Evolutionary conservation across 176 grass and related monocot species (phyloP).

Genomic region (Aechmea fasciata): DNA sequence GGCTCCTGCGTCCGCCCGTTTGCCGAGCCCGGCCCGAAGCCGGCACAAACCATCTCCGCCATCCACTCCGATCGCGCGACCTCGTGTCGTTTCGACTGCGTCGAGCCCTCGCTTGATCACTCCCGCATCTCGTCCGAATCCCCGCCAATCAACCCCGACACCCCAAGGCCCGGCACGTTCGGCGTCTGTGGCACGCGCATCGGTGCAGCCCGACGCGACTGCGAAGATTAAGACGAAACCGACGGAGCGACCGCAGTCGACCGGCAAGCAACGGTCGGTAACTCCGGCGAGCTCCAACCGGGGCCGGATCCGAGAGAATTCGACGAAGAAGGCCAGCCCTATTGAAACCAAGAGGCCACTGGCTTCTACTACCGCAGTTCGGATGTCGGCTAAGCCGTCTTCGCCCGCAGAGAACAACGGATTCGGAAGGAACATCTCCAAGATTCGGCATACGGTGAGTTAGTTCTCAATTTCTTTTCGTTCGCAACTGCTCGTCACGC

Average conservation of each 20-base stretch:
- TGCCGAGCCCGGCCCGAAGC: neutral
- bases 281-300: neutral
- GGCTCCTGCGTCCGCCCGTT: neutral
- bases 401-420: constrained; percentile 2
- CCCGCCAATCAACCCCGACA: constrained; percentile 15
- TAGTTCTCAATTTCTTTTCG: neutral
- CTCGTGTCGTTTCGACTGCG: neutral
- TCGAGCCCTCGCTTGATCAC: neutral
- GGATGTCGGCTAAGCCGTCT: constrained; percentile 1
- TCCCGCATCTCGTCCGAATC: neutral
- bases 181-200: neutral
- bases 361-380: neutral
- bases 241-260: neutral
- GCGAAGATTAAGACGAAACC: neutral
- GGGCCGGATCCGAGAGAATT: neutral
- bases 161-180: neutral
- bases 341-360: neutral
- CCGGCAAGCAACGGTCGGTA: neutral
- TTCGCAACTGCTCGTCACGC: neutral
- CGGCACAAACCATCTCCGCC: neutral
- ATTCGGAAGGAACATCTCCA: constrained; percentile 14
- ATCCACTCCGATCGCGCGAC: neutral
- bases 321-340: neutral
- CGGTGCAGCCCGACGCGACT: neutral
- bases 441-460: constrained; percentile 18